A percentile compares a stretch with the other conserved stretches of the same genome.
These are phyloP conservation scores for Asterophora lycoperdoides DNA, from an alignment of 768 basidiomycete species.

Conservation along the genomic window DNA sequence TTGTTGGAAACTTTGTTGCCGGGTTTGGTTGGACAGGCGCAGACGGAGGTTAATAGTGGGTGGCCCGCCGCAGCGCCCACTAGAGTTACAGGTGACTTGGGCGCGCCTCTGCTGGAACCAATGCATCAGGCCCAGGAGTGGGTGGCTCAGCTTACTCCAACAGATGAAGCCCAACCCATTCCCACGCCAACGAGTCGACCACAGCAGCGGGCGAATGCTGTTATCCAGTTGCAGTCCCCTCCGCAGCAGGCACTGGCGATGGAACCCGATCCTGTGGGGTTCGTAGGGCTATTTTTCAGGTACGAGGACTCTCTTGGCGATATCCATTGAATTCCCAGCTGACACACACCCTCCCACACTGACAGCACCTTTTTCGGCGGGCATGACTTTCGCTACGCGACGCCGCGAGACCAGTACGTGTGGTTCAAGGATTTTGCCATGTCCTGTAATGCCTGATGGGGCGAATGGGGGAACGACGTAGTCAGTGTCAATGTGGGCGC, in stretches of 20 bases:
- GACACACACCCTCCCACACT: neutral
- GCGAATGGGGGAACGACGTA: too few relatives aligned
- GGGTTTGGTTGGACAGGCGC: constrained; percentile 2
- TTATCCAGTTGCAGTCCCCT: neutral
- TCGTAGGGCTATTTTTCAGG: constrained; percentile 74
- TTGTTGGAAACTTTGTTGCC: constrained; percentile 10
- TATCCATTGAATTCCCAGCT: neutral
- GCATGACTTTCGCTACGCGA: constrained; percentile 59
- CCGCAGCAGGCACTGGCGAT: constrained; percentile 5
- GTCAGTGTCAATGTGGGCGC: too few relatives aligned
- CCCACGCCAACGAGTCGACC: neutral
- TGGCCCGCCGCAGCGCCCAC: neutral
- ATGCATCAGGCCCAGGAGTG: constrained; percentile 8
- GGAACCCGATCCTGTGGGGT: constrained; percentile 29
- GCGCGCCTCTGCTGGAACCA: neutral
- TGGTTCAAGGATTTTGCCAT: constrained; percentile 75
- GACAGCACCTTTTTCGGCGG: constrained; percentile 81
- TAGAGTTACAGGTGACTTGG: neutral
- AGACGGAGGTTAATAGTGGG: neutral
- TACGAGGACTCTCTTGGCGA: constrained; percentile 20
- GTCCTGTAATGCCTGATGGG: constrained; percentile 25
- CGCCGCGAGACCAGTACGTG: constrained; percentile 68
- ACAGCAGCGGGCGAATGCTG: constrained; percentile 4
- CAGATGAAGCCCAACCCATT: neutral
- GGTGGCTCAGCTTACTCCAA: neutral